Evolutionary conservation across 1,284 basidiomycete genomes (phyloP).

Genomic region (Naganishia sp.): DNA sequence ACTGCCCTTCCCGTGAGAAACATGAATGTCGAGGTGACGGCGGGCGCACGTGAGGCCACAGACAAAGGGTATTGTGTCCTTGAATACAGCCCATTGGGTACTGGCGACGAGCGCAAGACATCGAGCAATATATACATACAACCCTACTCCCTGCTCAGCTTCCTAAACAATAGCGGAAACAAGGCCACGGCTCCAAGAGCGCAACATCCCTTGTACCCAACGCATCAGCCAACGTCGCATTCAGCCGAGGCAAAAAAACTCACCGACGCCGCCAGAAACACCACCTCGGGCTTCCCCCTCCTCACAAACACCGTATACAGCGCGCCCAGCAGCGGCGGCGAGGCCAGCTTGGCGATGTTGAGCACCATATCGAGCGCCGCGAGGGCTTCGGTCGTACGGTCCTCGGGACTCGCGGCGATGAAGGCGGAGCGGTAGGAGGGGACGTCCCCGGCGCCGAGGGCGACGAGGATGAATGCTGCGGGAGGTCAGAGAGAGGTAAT

Average conservation of each 20-base stretch:
- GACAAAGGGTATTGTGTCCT: too few relatives aligned
- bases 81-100: too few relatives aligned
- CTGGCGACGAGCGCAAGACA: too few relatives aligned
- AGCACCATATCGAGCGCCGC: conserved; percentile 46
- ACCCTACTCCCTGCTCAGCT: background rate
- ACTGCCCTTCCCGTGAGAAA: too few relatives aligned
- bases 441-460: conserved; percentile 42
- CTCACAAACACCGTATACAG: conserved; percentile 42
- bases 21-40: too few relatives aligned
- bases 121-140: too few relatives aligned
- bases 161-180: conserved; percentile 32
- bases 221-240: background rate
- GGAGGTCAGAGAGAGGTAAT: background rate
- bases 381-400: conserved; percentile 41
- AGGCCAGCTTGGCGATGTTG: conserved; percentile 39
- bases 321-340: conserved; percentile 40
- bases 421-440: conserved; percentile 45
- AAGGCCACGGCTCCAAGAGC: conserved; percentile 32
- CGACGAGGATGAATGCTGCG: conserved; percentile 39
- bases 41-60: too few relatives aligned
- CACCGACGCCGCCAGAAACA: conserved; percentile 43
- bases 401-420: conserved; percentile 39
- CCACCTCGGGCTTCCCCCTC: conserved; percentile 40
- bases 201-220: conserved; percentile 32
- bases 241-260: conserved; percentile 26